Conservation (phyloP, 2,329 filamentous ascomycete species). For the Orbilia brochopaga region DNA sequence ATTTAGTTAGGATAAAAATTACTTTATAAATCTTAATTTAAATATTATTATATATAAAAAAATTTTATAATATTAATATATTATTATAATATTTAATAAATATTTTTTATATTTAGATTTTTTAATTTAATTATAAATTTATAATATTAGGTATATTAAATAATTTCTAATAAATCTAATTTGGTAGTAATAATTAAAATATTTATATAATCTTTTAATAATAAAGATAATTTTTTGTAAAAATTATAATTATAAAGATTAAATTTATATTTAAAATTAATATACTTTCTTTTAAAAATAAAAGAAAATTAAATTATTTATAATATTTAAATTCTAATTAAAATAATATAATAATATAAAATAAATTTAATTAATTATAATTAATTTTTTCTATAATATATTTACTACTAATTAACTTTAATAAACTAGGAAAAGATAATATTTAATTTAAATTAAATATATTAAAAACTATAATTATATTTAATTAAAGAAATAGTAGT, state of each 20-base stretch:
- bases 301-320: not conserved
- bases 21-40: not conserved
- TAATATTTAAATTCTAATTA: not conserved
- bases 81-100: not conserved
- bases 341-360: not conserved
- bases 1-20: not conserved
- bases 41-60: not conserved
- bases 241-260: not conserved
- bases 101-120: not conserved
- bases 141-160: not conserved
- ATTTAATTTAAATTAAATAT: not conserved
- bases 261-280: not conserved
- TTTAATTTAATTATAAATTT: not conserved
- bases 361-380: not conserved
- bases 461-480: not conserved
- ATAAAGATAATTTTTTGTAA: not conserved
- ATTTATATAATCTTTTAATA: not conserved
- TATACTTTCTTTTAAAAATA: not conserved
- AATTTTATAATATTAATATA: not conserved
- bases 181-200: not conserved
- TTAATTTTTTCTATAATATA: not conserved
- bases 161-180: not conserved
- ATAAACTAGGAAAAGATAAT: not conserved
- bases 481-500: not conserved
- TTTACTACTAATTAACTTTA: not conserved